Evolutionary conservation across 306 rosid species (phyloP), one percentile per base, ranked within the genome.

Genomic region (Acacia acuminata): DNA sequence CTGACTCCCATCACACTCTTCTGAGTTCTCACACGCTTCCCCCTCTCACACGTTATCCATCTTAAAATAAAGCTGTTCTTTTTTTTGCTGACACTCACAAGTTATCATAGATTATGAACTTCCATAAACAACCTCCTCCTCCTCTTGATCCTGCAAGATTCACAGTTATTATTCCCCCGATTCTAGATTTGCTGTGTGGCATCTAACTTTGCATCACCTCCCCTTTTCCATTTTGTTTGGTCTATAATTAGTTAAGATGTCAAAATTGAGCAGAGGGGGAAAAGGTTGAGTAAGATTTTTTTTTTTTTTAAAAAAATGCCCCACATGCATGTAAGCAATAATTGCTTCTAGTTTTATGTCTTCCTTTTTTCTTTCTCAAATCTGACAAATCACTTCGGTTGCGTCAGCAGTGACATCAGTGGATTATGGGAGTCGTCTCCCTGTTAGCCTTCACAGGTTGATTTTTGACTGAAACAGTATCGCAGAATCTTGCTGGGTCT

Each of bases 381-480:
- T 58, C 47, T 24, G 40, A 48, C 48, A 75, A 9, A 48, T 50
- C 64, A 3, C 77, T 30, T 50, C 11, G 5, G 17, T 10, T 1
- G 77, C 43, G 40, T 27, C 0, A 13, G 22, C 53, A 8, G 6
- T 19, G 50, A 15, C 27, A 36, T 38, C 45, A 36, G 7, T 27
- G n/a, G 56, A 71, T 43, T 3, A 12, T 53, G 30, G 22, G 10
- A 24, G 58, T 15, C 76, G 6, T 67, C 47, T 24, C 7, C 3
- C 22, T 20, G 30, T 47, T 44, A 32, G 22, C 58, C 45, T 45
- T 25, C 58, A 7, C 76, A 71, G 9, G 19, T 3, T 73, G 19
- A 7, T 73, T 73, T 73, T 73, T 73, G 77, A 50, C 77, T 50
- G 36, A 27, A 45, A 72, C 77, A 72, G 44, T 66, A 7, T 16